Evolutionary conservation across 805 yeast species (phyloP).

Genomic region (Yamadazyma phyllophila): DNA sequence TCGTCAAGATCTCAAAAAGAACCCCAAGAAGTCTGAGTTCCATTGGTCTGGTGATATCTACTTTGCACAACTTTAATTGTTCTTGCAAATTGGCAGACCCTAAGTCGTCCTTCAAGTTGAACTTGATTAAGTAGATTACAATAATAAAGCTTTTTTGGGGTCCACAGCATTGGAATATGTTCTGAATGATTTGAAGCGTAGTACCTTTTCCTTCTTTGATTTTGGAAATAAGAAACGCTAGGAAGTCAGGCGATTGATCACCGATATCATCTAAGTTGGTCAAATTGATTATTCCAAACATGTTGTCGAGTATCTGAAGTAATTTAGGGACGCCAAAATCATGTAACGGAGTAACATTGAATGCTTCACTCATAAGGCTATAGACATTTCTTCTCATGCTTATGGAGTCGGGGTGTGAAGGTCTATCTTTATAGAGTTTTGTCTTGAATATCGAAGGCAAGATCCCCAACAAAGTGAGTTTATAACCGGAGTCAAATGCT

Average conservation of each 20-base stretch:
- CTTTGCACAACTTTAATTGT: constrained; percentile 12
- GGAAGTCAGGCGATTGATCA: constrained; percentile 5
- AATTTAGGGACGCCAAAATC: constrained; percentile 1
- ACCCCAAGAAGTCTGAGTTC: constrained; percentile 22
- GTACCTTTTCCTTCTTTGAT: constrained; percentile 1
- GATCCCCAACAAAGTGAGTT: constrained; percentile 2
- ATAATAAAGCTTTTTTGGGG: constrained; percentile 2
- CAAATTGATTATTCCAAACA: constrained; percentile 3
- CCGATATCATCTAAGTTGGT: not conserved
- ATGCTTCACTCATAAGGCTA: not conserved
- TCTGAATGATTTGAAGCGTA: not conserved
- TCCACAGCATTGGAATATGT: not conserved
- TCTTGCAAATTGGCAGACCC: not conserved
- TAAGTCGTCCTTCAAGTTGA: not conserved
- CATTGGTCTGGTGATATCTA: constrained; percentile 14
- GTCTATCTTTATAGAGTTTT: not conserved
- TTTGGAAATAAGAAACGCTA: constrained; percentile 2
- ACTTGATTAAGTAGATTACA: constrained; percentile 1
- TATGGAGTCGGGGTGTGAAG: not conserved
- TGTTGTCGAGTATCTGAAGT: not conserved
- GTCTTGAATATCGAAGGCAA: not conserved
- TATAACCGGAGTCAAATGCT: constrained; percentile 12
- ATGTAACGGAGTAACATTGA: not conserved
- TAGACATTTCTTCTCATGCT: not conserved
- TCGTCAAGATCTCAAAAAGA: constrained; percentile 11